These are phyloP conservation scores for Cubamyces sp. DNA, from an alignment of 768 basidiomycete genomes.

Conservation along the genomic window DNA sequence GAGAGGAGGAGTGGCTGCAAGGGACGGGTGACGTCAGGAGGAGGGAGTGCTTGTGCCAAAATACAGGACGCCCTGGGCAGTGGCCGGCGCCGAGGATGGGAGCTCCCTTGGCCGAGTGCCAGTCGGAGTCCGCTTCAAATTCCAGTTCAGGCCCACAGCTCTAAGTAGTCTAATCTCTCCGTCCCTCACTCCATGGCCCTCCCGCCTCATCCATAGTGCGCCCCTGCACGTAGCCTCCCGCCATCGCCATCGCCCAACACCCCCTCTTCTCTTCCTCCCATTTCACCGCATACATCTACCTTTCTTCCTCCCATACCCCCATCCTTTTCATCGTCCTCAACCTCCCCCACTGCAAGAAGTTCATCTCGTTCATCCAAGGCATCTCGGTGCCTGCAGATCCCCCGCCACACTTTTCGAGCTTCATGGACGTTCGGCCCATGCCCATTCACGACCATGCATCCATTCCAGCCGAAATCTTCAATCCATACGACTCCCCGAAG, in stretches of 20 bases:
- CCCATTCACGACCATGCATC: conserved; percentile 1
- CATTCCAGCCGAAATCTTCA: not conserved
- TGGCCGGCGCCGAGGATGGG: conserved; percentile 3
- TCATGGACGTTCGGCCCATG: conserved; percentile 14
- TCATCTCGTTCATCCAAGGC: conserved; percentile 1
- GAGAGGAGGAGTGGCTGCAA: not conserved
- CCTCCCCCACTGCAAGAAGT: not conserved
- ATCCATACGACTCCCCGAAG: conserved; percentile 3
- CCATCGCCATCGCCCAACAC: too few relatives aligned
- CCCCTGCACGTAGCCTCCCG: too few relatives aligned
- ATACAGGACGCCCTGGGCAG: conserved; percentile 15
- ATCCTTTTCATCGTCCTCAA: not conserved
- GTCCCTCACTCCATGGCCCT: conserved; percentile 9
- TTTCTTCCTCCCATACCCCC: not conserved
- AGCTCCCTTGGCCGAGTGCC: not conserved
- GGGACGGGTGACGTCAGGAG: conserved; percentile 22
- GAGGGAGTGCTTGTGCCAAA: conserved; percentile 15
- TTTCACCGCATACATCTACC: not conserved
- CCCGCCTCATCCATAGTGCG: conserved; percentile 10
- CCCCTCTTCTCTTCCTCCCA: not conserved
- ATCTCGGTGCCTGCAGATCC: conserved; percentile 24
- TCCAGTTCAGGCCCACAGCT: not conserved
- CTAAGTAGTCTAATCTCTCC: not conserved
- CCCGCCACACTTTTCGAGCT: not conserved
- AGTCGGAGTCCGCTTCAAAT: conserved; percentile 3